Evolutionary conservation across 2,329 filamentous ascomycete genomes (phyloP).

Genomic region (Myriosclerotinia curreyana): DNA sequence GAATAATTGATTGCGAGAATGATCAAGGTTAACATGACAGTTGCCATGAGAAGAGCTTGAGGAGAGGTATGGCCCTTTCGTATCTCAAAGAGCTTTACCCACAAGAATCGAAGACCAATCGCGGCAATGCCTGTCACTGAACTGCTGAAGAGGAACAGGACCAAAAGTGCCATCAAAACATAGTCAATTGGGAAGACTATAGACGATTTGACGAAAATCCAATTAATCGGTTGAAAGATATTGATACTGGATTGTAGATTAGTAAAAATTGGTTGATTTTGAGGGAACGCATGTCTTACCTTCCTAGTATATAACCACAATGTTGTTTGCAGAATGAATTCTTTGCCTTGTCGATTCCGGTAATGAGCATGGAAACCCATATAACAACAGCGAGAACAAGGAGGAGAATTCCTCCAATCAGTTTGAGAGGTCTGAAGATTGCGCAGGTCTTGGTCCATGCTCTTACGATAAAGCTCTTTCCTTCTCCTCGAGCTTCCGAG

Average conservation of each 20-base stretch:
- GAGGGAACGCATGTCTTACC: constrained; percentile 24
- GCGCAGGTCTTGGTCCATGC: constrained; percentile 78
- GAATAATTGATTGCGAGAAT: constrained; percentile 91
- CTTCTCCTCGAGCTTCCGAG: constrained; percentile 74
- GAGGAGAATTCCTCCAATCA: constrained; percentile 77
- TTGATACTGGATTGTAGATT: constrained; percentile 57
- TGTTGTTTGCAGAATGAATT: constrained; percentile 88
- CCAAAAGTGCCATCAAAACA: constrained; percentile 77
- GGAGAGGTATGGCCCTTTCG: constrained; percentile 84
- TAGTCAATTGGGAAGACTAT: constrained; percentile 91
- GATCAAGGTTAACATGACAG: constrained; percentile 85
- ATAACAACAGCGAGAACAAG: constrained; percentile 71
- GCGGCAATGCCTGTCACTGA: constrained; percentile 82
- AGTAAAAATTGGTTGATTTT: constrained; percentile 36
- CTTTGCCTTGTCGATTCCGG: constrained; percentile 90
- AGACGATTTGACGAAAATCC: constrained; percentile 76
- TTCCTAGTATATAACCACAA: constrained; percentile 88
- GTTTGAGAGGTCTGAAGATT: constrained; percentile 82
- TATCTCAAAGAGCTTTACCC: constrained; percentile 90
- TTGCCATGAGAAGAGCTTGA: constrained; percentile 86
- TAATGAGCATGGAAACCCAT: constrained; percentile 92
- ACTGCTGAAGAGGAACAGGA: constrained; percentile 83
- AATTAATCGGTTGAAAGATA: constrained; percentile 94
- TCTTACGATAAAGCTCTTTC: constrained; percentile 69
- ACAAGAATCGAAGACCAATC: constrained; percentile 92